Conservation (phyloP, 2,329 filamentous ascomycete genomes). For the Leptographium galeiforme region DNA sequence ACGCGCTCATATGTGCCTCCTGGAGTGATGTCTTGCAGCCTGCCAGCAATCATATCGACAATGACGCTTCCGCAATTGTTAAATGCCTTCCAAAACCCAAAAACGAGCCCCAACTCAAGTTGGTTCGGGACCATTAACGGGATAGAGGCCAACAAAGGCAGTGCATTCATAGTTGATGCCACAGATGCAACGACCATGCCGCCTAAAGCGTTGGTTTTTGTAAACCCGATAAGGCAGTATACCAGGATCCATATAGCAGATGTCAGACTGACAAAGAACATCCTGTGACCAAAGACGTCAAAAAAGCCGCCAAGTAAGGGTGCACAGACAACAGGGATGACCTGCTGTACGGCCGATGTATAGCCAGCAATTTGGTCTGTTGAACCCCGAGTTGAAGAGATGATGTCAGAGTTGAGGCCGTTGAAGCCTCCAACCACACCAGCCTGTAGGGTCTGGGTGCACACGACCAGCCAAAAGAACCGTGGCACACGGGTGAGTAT, state of each 20-base stretch:
- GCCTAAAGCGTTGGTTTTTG: conserved; percentile 12
- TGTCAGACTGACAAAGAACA: conserved; percentile 15
- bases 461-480: conserved; percentile 14
- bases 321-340: conserved; percentile 15
- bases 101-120: conserved; percentile 13
- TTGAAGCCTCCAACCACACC: conserved; percentile 9
- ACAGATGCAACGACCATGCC: conserved; percentile 16
- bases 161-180: conserved; percentile 15
- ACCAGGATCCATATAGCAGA: conserved; percentile 15
- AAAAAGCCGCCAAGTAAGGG: conserved; percentile 14
- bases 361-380: conserved; percentile 16
- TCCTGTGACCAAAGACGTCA: conserved; percentile 13
- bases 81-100: conserved; percentile 17
- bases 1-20: conserved; percentile 15
- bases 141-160: conserved; percentile 16
- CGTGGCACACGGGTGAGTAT: conserved; percentile 11
- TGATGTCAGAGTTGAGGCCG: conserved; percentile 5
- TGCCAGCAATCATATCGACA: conserved; percentile 16
- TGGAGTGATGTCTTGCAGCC: conserved; percentile 15
- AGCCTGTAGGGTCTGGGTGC: conserved; percentile 14
- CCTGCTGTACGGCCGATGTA: conserved; percentile 15
- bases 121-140: conserved; percentile 14
- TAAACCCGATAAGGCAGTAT: conserved; percentile 15
- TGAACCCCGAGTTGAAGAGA: conserved; percentile 12
- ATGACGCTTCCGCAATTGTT: conserved; percentile 16